Evolutionary conservation across 768 basidiomycete genomes (phyloP).

Genomic region (Suillus subalutaceus): DNA sequence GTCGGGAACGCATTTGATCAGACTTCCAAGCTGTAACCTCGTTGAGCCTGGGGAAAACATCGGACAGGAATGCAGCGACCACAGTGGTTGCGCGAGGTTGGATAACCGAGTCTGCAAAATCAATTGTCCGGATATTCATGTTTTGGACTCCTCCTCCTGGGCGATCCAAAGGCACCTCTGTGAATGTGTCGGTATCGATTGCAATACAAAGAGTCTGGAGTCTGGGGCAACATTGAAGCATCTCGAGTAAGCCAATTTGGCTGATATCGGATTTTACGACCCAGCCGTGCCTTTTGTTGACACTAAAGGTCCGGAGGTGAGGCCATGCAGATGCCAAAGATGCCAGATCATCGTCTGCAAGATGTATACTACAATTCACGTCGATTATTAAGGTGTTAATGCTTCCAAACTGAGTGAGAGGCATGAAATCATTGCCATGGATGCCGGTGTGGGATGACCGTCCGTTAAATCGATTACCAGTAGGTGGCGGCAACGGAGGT

Average conservation of each 20-base stretch:
- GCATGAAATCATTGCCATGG: neutral
- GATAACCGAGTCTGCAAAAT: neutral
- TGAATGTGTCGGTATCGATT: neutral
- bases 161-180: neutral
- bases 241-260: neutral
- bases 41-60: neutral
- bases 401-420: neutral
- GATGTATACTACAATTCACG: constrained; percentile 1
- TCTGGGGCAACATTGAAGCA: neutral
- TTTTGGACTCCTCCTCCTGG: neutral
- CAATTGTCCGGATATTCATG: neutral
- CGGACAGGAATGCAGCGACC: constrained; percentile 6
- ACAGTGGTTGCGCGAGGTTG: neutral
- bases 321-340: neutral
- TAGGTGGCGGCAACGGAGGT: neutral
- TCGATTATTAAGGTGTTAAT: neutral
- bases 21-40: neutral
- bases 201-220: neutral
- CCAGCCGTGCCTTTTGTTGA: neutral
- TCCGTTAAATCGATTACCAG: neutral
- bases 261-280: neutral
- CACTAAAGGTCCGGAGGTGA: neutral
- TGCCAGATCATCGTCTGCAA: neutral
- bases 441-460: neutral
- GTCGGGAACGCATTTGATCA: constrained; percentile 4